Percentiles rank a stretch among this genome's conserved stretches.
Conservation (phyloP, 306 rosid species). For the Urtica urens region DNA sequence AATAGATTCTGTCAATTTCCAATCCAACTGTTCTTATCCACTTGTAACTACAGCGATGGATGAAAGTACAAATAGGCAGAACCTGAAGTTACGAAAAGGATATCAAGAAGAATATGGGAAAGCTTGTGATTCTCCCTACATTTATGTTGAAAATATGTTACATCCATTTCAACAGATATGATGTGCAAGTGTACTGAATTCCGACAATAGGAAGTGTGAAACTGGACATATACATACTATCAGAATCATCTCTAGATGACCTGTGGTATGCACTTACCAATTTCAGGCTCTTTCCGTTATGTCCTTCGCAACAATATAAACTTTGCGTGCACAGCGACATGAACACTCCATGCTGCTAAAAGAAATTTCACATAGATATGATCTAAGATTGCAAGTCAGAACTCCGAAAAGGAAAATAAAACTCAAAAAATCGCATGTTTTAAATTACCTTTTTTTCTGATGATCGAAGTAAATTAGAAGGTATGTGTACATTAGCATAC, state of each 20-base stretch:
- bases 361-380: constrained; percentile 12
- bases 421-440: neutral
- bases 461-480: constrained; percentile 32
- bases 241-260: neutral
- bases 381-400: constrained; percentile 6
- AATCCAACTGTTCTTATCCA: constrained; percentile 30
- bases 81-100: constrained; percentile 35
- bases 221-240: too few relatives aligned
- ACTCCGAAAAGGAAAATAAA: neutral
- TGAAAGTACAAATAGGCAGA: constrained; percentile 42
- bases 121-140: neutral
- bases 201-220: too few relatives aligned
- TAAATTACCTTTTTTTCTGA: constrained; percentile 32
- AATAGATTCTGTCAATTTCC: constrained; percentile 23
- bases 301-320: constrained; percentile 36
- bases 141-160: neutral
- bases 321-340: constrained; percentile 48
- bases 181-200: too few relatives aligned
- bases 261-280: constrained; percentile 32
- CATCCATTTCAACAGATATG: neutral
- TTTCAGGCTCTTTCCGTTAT: constrained; percentile 35
- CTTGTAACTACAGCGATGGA: constrained; percentile 29
- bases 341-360: constrained; percentile 57
- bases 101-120: neutral
- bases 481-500: constrained; percentile 45